Percentiles rank a stretch among this genome's conserved stretches.
phyloP scores from a whole-genome alignment of 257 asterid genomes.

The Sherardia arvensis region DNA sequence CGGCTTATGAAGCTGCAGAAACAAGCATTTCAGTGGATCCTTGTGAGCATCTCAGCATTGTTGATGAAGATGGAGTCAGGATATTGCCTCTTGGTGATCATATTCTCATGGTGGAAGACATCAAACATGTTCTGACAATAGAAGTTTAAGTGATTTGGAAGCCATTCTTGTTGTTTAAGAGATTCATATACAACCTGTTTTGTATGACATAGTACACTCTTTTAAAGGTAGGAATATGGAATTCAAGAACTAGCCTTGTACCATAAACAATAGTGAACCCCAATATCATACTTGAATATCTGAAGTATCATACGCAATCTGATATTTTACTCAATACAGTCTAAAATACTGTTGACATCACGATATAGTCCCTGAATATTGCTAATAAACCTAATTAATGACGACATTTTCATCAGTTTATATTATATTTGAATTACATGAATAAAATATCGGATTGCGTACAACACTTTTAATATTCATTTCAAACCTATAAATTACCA shows the following conservation, averaged over 20 bases:
- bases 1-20: constrained; percentile 19
- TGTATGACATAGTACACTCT: background rate
- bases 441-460: too few relatives aligned
- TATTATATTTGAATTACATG: too few relatives aligned
- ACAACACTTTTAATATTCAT: too few relatives aligned
- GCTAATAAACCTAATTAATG: too few relatives aligned
- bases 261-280: too few relatives aligned
- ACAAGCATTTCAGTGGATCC: constrained; percentile 53
- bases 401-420: too few relatives aligned
- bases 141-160: constrained; percentile 18
- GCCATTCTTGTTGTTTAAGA: background rate
- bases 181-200: background rate
- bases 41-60: constrained; percentile 75
- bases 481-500: too few relatives aligned
- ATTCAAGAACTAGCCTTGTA: background rate
- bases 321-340: too few relatives aligned
- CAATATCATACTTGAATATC: too few relatives aligned
- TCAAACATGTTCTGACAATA: constrained; percentile 47
- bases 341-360: too few relatives aligned
- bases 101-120: constrained; percentile 33
- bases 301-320: too few relatives aligned
- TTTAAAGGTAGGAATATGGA: background rate
- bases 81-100: constrained; percentile 73
- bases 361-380: too few relatives aligned
- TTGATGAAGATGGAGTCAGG: constrained; percentile 49